These are phyloP conservation scores for Puccinia polysora DNA, from an alignment of 1,284 basidiomycete genomes.

Conservation along the genomic window DNA sequence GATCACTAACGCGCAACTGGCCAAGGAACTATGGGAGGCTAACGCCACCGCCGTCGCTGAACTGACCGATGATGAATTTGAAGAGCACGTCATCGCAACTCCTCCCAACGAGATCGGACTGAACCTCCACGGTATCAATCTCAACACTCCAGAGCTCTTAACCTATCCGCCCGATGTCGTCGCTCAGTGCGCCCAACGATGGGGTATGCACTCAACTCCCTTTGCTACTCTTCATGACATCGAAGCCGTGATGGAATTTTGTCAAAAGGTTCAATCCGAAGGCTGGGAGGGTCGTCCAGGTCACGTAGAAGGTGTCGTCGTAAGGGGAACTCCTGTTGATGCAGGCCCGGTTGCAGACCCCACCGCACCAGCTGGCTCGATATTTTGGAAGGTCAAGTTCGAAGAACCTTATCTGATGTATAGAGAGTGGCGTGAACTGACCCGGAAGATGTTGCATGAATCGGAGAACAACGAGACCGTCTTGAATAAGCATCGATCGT, in stretches of 20 bases:
- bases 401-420: slow-evolving; percentile 99
- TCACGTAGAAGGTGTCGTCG: slow-evolving; percentile 92
- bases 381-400: slow-evolving; percentile 99
- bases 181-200: slow-evolving; percentile 74
- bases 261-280: slow-evolving; percentile 57
- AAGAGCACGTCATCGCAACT: slow-evolving; percentile 91
- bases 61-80: slow-evolving; percentile 87
- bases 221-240: slow-evolving; percentile 64
- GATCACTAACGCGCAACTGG: slow-evolving; percentile 70
- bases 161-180: slow-evolving; percentile 69
- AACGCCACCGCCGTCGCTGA: slow-evolving; percentile 88
- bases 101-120: slow-evolving; percentile 77
- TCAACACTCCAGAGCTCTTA: slow-evolving; percentile 65
- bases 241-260: slow-evolving; percentile 60
- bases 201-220: slow-evolving; percentile 83
- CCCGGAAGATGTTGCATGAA: slow-evolving; percentile 58
- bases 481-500: background rate
- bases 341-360: slow-evolving; percentile 52
- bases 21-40: slow-evolving; percentile 69
- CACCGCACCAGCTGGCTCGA: slow-evolving; percentile 64
- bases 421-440: slow-evolving; percentile 93
- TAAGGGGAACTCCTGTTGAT: slow-evolving; percentile 53
- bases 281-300: slow-evolving; percentile 69
- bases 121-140: slow-evolving; percentile 87
- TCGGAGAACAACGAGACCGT: background rate